Evolutionary conservation across 2,329 filamentous ascomycete species (phyloP), one percentile per base, ranked within the genome.

Genomic region (Blumeria graminis): DNA sequence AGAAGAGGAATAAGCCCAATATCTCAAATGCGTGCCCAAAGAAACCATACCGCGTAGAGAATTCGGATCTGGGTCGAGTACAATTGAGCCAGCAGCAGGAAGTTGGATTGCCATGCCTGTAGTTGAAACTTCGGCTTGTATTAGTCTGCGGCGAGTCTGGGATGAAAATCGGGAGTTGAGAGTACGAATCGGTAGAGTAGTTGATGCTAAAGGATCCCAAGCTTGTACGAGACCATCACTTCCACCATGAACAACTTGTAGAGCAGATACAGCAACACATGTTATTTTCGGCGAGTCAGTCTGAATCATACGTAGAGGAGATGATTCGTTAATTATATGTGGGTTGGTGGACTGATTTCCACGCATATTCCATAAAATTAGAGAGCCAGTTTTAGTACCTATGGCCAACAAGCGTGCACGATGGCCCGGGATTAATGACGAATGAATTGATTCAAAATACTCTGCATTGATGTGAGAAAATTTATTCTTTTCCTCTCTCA

Each of bases 191-290:
- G 92, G 86, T 18, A 82, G 80, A 16, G 75, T 69, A 0, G 76
- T 84, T 1, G 90, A 96, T 0, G 82, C 86, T 51, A 98, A 72
- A n/a, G 85, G 86, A 70, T 98, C 92, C 92, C 92, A 98, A 6
- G 88, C 86, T 68, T 96, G 92, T 4, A 94, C 90, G 3, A 96
- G 76, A 0, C 92, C 90, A 69, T 98, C 92, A 62, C 85, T 94
- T 32, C 92, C 92, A 54, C 92, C 92, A 66, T 94, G 86, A 6
- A 96, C 84, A 14, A 98, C 70, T 65, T 94, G 93, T 14, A 98
- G 72, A 1, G 87, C 84, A 1, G 88, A 87, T 51, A 94, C 68
- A 6, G 84, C 92, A 14, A 98, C 69, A 59, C 81, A 86, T 0
- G 88, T 86, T 16, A 96, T 81, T 65, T 87, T 78, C 0, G 90